Evolutionary conservation across 108 stramenopile species (phyloP).

Genomic region (Cyclotella kingstonii): DNA sequence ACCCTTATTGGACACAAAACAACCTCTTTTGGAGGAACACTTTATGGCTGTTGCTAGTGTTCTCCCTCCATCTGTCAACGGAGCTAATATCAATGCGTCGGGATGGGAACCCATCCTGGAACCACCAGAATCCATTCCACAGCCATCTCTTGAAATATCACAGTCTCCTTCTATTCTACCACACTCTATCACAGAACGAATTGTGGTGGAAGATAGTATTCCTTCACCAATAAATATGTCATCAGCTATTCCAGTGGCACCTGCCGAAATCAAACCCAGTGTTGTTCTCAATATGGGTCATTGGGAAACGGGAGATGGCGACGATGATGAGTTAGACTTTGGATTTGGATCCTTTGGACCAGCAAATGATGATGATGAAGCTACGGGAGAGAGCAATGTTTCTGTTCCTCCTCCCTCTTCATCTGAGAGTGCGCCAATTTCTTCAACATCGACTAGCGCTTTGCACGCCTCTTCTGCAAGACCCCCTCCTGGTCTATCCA

Average conservation of each 20-base stretch:
- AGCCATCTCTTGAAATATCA: slow-evolving; percentile 16
- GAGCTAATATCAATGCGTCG: slow-evolving; percentile 51
- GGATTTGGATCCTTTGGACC: slow-evolving; percentile 80
- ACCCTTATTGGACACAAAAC: slow-evolving; percentile 5
- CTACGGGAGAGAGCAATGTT: slow-evolving; percentile 21
- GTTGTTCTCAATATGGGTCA: slow-evolving; percentile 86
- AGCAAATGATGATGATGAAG: slow-evolving; percentile 46
- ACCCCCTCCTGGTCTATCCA: slow-evolving; percentile 84
- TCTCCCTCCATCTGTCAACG: slow-evolving; percentile 46
- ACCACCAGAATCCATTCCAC: slow-evolving; percentile 20
- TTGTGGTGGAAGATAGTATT: slow-evolving; percentile 16
- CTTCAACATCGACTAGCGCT: slow-evolving; percentile 25
- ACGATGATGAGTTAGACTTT: slow-evolving; percentile 75
- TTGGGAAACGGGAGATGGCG: slow-evolving; percentile 73
- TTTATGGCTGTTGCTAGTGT: slow-evolving; percentile 29
- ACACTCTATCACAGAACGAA: slow-evolving; percentile 20
- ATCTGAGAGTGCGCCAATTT: neutral
- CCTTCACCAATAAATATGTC: too few species aligned
- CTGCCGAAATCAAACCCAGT: slow-evolving; percentile 41
- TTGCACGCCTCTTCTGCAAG: slow-evolving; percentile 72
- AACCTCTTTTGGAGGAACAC: slow-evolving; percentile 2
- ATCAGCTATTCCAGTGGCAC: slow-evolving; percentile 16
- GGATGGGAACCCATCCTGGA: slow-evolving; percentile 54
- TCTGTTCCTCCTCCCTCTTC: slow-evolving; percentile 14
- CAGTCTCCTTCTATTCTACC: slow-evolving; percentile 14